A percentile compares a stretch with the other conserved stretches of the same genome.
Conservation (phyloP, 108 stramenopile species). For the Cyclotella choctawhatcheeana region DNA sequence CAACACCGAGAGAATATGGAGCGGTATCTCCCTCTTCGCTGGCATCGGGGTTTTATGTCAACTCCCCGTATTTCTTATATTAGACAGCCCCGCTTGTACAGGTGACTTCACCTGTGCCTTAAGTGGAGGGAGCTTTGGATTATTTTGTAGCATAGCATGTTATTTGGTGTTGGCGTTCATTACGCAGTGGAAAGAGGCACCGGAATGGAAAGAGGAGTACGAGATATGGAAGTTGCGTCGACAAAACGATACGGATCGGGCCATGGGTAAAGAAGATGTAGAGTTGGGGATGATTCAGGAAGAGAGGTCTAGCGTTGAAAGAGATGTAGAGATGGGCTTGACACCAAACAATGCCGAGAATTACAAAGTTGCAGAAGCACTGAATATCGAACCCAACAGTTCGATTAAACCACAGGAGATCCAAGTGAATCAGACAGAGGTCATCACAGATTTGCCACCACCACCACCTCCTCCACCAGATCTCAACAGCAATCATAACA, state of each 20-base stretch:
- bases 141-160: slow-evolving; percentile 28
- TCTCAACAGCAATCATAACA: background rate
- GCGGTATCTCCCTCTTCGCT: slow-evolving; percentile 22
- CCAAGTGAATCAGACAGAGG: background rate
- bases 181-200: slow-evolving; percentile 30
- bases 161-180: slow-evolving; percentile 29
- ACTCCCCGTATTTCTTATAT: slow-evolving; percentile 31
- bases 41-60: slow-evolving; percentile 16
- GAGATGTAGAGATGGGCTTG: background rate
- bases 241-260: background rate
- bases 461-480: background rate
- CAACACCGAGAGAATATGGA: slow-evolving; percentile 18
- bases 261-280: background rate
- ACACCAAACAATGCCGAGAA: background rate
- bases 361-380: too few relatives aligned
- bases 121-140: slow-evolving; percentile 20
- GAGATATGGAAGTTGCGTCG: slow-evolving; percentile 42
- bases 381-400: too few relatives aligned
- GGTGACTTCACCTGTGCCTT: slow-evolving; percentile 17
- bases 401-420: too few relatives aligned
- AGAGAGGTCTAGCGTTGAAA: background rate
- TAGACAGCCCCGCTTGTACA: slow-evolving; percentile 23
- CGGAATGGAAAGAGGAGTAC: slow-evolving; percentile 55
- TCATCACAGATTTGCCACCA: background rate
- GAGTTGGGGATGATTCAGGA: too few relatives aligned